Conservation (phyloP, 2,329 filamentous ascomycete genomes). For the Knoxdaviesia proteae region DNA sequence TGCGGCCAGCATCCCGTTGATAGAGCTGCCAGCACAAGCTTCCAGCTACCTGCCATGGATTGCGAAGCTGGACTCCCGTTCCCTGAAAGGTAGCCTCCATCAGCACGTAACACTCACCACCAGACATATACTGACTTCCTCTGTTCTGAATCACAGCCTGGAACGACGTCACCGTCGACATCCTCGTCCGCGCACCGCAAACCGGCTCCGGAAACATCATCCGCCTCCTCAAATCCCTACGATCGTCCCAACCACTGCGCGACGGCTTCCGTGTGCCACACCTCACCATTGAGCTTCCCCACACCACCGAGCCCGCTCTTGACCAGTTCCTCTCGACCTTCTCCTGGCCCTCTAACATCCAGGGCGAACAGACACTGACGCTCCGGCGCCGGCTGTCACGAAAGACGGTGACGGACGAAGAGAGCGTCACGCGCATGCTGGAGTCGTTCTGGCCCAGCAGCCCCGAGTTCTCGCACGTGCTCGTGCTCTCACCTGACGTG, state of each 20-base stretch:
- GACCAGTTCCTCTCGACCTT: constrained; percentile 41
- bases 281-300: constrained; percentile 68
- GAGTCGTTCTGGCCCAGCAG: constrained; percentile 73
- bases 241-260: no score
- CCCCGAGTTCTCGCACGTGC: constrained; percentile 45
- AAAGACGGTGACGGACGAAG: constrained; percentile 38
- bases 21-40: constrained; percentile 49
- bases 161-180: constrained; percentile 60
- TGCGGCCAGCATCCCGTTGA: constrained; percentile 36
- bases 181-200: constrained; percentile 58
- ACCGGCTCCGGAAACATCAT: constrained; percentile 54
- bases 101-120: background rate
- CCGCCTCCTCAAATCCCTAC: constrained; percentile 55
- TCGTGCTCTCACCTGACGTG: constrained; percentile 65
- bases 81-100: constrained; percentile 35
- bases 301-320: constrained; percentile 43
- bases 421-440: constrained; percentile 54
- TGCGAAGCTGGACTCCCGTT: constrained; percentile 50
- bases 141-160: constrained; percentile 30
- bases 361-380: constrained; percentile 32
- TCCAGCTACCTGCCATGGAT: constrained; percentile 55
- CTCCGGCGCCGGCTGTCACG: constrained; percentile 54
- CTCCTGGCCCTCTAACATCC: constrained; percentile 38
- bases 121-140: constrained; percentile 2
- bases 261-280: constrained; percentile 42